Evolutionary conservation across 2,329 filamentous ascomycete genomes (phyloP).

Genomic region (Cytospora piceicola): DNA sequence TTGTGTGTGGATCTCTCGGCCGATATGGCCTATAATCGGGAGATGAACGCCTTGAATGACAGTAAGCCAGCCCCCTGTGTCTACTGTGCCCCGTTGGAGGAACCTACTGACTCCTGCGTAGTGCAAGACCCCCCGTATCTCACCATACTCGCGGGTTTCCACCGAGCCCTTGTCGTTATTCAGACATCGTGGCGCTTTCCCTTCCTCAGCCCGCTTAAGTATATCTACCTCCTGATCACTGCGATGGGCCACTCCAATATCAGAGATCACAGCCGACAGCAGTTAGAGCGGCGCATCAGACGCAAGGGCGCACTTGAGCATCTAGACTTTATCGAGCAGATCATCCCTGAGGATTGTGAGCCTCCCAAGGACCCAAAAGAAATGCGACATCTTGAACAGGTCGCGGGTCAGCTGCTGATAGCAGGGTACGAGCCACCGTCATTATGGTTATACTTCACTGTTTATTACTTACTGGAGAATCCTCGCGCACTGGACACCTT

Average conservation of each 20-base stretch:
- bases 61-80: not conserved
- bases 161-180: not conserved
- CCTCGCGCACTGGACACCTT: slow-evolving; percentile 43
- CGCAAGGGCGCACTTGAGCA: slow-evolving; percentile 25
- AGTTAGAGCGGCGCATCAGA: slow-evolving; percentile 26
- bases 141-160: not conserved
- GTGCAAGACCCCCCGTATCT: slow-evolving; percentile 17
- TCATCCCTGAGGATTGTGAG: slow-evolving; percentile 27
- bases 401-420: slow-evolving; percentile 28
- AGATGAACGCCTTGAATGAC: slow-evolving; percentile 23
- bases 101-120: not conserved
- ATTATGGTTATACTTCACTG: not conserved
- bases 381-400: slow-evolving; percentile 28
- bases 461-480: slow-evolving; percentile 46
- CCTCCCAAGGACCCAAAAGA: slow-evolving; percentile 22
- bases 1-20: slow-evolving; percentile 32
- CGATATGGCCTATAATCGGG: slow-evolving; percentile 32
- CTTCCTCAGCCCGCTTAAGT: slow-evolving; percentile 5
- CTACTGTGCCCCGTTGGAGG: not conserved
- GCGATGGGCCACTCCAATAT: slow-evolving; percentile 26
- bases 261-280: slow-evolving; percentile 25
- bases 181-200: slow-evolving; percentile 20
- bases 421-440: slow-evolving; percentile 22
- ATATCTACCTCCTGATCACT: not conserved
- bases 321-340: slow-evolving; percentile 32